Conservation (phyloP, 352 stramenopile genomes). For the Phytopythium sindhum region DNA sequence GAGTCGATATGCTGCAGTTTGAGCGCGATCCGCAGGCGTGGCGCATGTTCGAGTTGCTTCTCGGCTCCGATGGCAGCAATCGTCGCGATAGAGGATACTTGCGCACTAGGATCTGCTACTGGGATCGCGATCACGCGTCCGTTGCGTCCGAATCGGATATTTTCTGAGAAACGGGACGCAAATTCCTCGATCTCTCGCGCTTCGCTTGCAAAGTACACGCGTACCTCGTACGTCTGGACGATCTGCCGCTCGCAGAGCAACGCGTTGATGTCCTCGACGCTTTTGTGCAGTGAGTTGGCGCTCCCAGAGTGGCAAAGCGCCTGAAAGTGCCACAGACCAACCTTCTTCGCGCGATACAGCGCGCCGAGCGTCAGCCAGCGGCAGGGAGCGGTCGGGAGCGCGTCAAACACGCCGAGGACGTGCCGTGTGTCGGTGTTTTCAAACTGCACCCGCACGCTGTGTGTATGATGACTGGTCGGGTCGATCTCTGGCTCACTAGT, state of each 20-base stretch:
- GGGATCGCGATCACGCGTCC: conserved; percentile 40
- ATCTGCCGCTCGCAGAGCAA: conserved; percentile 45
- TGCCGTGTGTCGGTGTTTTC: conserved; percentile 53
- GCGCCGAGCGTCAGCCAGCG: conserved; percentile 51
- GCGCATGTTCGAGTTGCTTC: neutral
- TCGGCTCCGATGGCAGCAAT: neutral
- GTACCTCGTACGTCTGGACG: conserved; percentile 59
- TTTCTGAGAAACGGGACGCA: conserved; percentile 40
- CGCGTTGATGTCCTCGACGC: conserved; percentile 50
- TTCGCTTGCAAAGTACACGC: conserved; percentile 27
- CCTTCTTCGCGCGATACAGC: conserved; percentile 50
- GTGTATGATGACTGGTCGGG: neutral
- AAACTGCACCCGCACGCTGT: conserved; percentile 31
- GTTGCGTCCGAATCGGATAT: conserved; percentile 66
- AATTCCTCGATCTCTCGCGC: conserved; percentile 34
- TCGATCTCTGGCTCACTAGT: neutral
- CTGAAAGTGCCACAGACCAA: conserved; percentile 45
- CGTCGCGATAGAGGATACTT: neutral
- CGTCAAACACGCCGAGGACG: conserved; percentile 45
- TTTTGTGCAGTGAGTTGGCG: conserved; percentile 44
- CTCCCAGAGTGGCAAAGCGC: conserved; percentile 34
- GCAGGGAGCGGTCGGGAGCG: conserved; percentile 19
- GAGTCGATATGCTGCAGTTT: conserved; percentile 34
- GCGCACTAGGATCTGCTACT: neutral
- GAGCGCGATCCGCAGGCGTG: conserved; percentile 30